Base-by-base conservation (phyloP, 352 stramenopile species). In the Phytophthora citricola region DNA sequence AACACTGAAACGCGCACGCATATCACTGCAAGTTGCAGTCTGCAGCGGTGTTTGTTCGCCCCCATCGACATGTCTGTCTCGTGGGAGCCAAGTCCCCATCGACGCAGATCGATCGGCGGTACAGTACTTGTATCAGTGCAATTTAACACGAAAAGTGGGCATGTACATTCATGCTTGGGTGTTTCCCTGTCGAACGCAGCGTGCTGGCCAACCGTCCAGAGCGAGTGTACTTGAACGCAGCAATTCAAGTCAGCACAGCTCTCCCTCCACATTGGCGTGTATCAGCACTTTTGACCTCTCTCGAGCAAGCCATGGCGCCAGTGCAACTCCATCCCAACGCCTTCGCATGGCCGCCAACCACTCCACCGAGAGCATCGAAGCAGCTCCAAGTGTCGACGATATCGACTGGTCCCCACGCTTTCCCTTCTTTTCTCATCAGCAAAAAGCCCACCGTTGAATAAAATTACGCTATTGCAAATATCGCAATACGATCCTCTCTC, bases 21-120 rank as follows among this genome's bases (percentile, higher is more conserved):
- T 34, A 4, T 34, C 29, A 34, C 29, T 34, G 7, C 1, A 34
- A 34, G 17, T 20, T 20, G 17, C 17, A 20, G 17, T 20, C 17
- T 20, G 17, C 17, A 20, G 17, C 9, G 29, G 4, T 34, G 29
- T 34, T 34, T 34, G 29, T 34, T 5, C 1, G 29, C 2, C 27
- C 27, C 9, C 12, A n/a, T 49, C 34, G 32, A 48, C 45, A 10
- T 54, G 51, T 56, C 50, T 67, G 50, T 62, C 51, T 62, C 59
- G 41, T 67, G 47, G 47, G 57, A 65, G 38, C 14, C 8, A 36
- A 36, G 8, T 36, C 26, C 48, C 29, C 39, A 61, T 60, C 40
- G 41, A 17, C 15, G 14, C 31, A 29, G 24, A 66, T 61, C 39
- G 22, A 41, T 48, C n/a, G 26, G 57, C 34, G 34, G 51, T 68